phyloP scores from a whole-genome alignment of 2,329 filamentous ascomycete genomes.

The Taxawa tesnikishii region DNA sequence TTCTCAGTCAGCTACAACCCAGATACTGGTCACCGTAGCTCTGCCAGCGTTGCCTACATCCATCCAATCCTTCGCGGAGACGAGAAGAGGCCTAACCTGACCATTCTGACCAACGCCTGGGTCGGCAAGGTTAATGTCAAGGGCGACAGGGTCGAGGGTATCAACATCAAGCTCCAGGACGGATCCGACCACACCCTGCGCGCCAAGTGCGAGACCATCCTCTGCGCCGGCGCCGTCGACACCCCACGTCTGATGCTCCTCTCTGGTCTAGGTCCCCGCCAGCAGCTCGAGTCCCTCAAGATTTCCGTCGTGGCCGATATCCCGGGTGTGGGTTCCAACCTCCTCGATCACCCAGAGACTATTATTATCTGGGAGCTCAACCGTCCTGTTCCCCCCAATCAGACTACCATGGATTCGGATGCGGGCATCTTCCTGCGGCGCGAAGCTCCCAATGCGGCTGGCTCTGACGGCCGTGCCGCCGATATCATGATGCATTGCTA shows the following conservation, averaged over 20 bases:
- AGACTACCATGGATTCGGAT: constrained; percentile 86
- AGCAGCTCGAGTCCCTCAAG: constrained; percentile 32
- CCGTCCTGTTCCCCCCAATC: constrained; percentile 61
- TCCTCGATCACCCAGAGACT: constrained; percentile 52
- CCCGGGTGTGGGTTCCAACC: constrained; percentile 51
- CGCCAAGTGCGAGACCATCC: constrained; percentile 63
- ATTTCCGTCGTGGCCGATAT: constrained; percentile 47
- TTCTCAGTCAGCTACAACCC: constrained; percentile 88
- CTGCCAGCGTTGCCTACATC: constrained; percentile 82
- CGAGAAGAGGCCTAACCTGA: constrained; percentile 73
- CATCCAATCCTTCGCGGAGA: constrained; percentile 78
- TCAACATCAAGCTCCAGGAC: constrained; percentile 55
- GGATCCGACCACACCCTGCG: constrained; percentile 42
- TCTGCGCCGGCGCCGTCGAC: constrained; percentile 70
- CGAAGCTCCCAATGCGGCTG: constrained; percentile 56
- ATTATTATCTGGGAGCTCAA: constrained; percentile 72
- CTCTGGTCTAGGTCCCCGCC: constrained; percentile 36
- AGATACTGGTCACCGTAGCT: constrained; percentile 71
- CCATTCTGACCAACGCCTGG: constrained; percentile 77
- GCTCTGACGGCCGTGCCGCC: constrained; percentile 59
- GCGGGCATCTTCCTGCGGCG: constrained; percentile 80
- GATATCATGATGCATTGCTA: constrained; percentile 97
- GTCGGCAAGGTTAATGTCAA: constrained; percentile 69
- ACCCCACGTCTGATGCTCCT: constrained; percentile 55
- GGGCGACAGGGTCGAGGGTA: constrained; percentile 57